Conservation (phyloP, 2,329 filamentous ascomycete species). For the Sclerotiophoma versabilis region DNA sequence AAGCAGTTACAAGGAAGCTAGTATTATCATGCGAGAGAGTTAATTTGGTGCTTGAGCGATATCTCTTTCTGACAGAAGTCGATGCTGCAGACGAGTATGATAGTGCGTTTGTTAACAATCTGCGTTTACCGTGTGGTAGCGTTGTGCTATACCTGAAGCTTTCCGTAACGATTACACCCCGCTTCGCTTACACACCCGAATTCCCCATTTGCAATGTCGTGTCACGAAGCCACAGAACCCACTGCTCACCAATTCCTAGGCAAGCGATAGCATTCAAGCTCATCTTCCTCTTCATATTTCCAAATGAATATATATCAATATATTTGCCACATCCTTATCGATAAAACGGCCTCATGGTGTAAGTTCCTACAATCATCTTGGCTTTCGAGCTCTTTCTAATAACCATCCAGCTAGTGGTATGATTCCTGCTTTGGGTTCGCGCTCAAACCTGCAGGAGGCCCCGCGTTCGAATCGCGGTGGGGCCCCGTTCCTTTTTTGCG, state of each 20-base stretch:
- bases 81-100: not conserved
- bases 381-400: not conserved
- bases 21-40: not conserved
- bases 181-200: not conserved
- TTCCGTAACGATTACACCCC: not conserved
- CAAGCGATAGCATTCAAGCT: no score
- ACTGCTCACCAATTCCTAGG: no score
- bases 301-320: not conserved
- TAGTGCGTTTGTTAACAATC: not conserved
- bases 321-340: slow-evolving; percentile 3
- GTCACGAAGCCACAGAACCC: not conserved
- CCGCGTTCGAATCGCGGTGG: slow-evolving; percentile 20
- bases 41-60: not conserved
- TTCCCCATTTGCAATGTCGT: not conserved
- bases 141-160: not conserved
- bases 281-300: not conserved
- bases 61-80: not conserved
- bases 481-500: slow-evolving; percentile 1
- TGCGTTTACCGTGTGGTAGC: no score
- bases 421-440: slow-evolving; percentile 17
- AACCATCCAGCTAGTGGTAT: slow-evolving; percentile 12
- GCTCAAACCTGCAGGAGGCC: slow-evolving; percentile 16
- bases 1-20: not conserved
- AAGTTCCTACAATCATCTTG: not conserved
- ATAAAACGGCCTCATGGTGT: slow-evolving; percentile 22